A percentile compares a stretch with the other conserved stretches of the same genome.
Evolutionary conservation across 176 grass and related monocot species (phyloP).

Genomic region (Pontederia paniculata): DNA sequence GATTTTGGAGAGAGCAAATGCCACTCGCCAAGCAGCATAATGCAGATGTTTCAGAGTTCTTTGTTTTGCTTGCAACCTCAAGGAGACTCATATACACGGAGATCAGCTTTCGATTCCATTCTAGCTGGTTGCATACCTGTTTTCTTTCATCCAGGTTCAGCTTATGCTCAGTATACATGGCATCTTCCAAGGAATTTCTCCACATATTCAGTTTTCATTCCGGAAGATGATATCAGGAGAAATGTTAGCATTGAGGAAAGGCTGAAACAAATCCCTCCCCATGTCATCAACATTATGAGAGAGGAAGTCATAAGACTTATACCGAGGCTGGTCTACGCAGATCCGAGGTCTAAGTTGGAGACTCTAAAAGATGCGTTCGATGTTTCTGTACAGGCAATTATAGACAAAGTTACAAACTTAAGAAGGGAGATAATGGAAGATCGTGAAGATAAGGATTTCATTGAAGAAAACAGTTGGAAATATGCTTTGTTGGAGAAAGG

Average conservation of each 20-base stretch:
- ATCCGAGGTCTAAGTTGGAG: conserved; percentile 83
- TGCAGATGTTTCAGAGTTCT: conserved; percentile 98
- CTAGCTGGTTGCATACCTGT: conserved; percentile 92
- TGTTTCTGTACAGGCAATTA: conserved; percentile 67
- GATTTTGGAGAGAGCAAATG: conserved; percentile 95
- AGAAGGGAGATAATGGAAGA: conserved; percentile 61
- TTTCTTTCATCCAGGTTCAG: conserved; percentile 97
- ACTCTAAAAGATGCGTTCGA: conserved; percentile 84
- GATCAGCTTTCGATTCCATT: conserved; percentile 92
- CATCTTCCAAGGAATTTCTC: conserved; percentile 93
- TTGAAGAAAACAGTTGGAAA: conserved; percentile 94
- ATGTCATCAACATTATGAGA: conserved; percentile 52
- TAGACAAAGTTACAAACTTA: conserved; percentile 67
- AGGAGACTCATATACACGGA: conserved; percentile 86
- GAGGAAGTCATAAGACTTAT: conserved; percentile 90
- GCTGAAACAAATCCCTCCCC: conserved; percentile 46
- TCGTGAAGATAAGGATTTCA: conserved; percentile 63
- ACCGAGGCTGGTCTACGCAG: conserved; percentile 78
- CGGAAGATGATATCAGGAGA: conserved; percentile 45
- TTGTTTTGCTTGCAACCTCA: conserved; percentile 92
- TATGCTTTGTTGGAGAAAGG: conserved; percentile 71
- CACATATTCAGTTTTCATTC: conserved; percentile 85
- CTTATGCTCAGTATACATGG: conserved; percentile 86
- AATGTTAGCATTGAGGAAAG: conserved; percentile 65
- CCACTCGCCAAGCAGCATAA: conserved; percentile 75